Evolutionary conservation across 1,284 basidiomycete genomes (phyloP).

Genomic region (Moesziomyces sp.): DNA sequence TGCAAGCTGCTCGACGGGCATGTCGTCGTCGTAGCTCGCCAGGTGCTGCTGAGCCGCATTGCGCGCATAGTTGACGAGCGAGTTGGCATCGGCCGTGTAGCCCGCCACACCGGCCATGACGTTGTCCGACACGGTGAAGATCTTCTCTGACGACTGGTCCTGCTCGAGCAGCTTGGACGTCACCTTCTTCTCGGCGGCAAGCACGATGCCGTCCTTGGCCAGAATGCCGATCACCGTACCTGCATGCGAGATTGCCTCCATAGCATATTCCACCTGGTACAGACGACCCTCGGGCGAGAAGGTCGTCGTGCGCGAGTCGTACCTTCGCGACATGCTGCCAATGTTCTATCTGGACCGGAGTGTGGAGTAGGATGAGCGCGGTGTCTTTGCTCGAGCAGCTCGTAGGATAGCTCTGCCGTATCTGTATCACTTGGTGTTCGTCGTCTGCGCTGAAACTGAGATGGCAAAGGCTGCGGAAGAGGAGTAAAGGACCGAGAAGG

Average conservation of each 20-base stretch:
- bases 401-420: too few species aligned
- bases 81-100: constrained; percentile 96
- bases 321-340: constrained; percentile 63
- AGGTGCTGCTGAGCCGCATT: constrained; percentile 88
- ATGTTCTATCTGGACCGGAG: neutral
- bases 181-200: constrained; percentile 99
- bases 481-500: neutral
- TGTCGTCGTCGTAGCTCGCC: constrained; percentile 92
- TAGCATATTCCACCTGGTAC: constrained; percentile 91
- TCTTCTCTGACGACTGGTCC: constrained; percentile 91
- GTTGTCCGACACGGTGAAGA: constrained; percentile 83
- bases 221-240: constrained; percentile 93
- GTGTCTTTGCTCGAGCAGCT: too few species aligned
- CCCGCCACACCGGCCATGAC: constrained; percentile 95
- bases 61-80: constrained; percentile 93
- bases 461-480: too few species aligned
- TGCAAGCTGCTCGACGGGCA: constrained; percentile 94
- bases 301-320: constrained; percentile 66
- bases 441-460: too few species aligned
- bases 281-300: constrained; percentile 69
- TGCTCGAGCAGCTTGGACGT: constrained; percentile 97
- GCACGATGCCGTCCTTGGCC: constrained; percentile 88
- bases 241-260: constrained; percentile 98
- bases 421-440: too few species aligned
- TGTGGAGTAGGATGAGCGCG: neutral